Percentiles rank a stretch among this genome's conserved stretches.
phyloP scores from a whole-genome alignment of 2,329 filamentous ascomycete genomes.

The Juglanconis oblonga region DNA sequence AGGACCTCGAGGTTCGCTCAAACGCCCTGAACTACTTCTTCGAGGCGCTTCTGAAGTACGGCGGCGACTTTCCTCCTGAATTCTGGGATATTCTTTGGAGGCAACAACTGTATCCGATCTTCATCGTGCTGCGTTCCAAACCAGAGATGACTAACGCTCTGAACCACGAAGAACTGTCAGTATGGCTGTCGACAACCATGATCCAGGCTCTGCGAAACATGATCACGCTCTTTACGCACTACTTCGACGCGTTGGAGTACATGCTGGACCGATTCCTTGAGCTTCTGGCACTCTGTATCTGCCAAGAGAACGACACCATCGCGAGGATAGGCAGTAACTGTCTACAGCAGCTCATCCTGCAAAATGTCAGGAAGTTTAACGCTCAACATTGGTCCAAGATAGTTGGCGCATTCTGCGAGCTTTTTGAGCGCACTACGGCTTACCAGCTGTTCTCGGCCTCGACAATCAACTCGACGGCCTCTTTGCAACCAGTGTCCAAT shows the following conservation, averaged over 20 bases:
- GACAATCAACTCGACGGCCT: slow-evolving; percentile 51
- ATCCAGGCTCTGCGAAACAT: slow-evolving; percentile 97
- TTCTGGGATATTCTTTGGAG: slow-evolving; percentile 99
- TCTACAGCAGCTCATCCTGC: slow-evolving; percentile 90
- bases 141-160: slow-evolving; percentile 94
- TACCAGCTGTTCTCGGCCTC: slow-evolving; percentile 92
- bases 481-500: slow-evolving; percentile 50
- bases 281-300: slow-evolving; percentile 91
- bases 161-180: slow-evolving; percentile 94
- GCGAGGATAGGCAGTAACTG: slow-evolving; percentile 98
- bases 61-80: slow-evolving; percentile 83
- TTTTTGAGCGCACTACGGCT: slow-evolving; percentile 92
- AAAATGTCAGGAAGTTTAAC: slow-evolving; percentile 91
- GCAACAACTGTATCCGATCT: slow-evolving; percentile 95
- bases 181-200: slow-evolving; percentile 99
- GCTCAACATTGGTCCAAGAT: slow-evolving; percentile 90
- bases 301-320: slow-evolving; percentile 98
- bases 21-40: slow-evolving; percentile 95
- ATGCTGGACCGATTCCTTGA: slow-evolving; percentile 98
- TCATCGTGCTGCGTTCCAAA: slow-evolving; percentile 94
- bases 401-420: slow-evolving; percentile 89
- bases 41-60: slow-evolving; percentile 85
- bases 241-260: slow-evolving; percentile 92
- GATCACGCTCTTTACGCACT: slow-evolving; percentile 98
- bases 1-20: slow-evolving; percentile 92